Base-by-base conservation (phyloP, 73 alveolate genomes). In the Uronychia binucleata region DNA sequence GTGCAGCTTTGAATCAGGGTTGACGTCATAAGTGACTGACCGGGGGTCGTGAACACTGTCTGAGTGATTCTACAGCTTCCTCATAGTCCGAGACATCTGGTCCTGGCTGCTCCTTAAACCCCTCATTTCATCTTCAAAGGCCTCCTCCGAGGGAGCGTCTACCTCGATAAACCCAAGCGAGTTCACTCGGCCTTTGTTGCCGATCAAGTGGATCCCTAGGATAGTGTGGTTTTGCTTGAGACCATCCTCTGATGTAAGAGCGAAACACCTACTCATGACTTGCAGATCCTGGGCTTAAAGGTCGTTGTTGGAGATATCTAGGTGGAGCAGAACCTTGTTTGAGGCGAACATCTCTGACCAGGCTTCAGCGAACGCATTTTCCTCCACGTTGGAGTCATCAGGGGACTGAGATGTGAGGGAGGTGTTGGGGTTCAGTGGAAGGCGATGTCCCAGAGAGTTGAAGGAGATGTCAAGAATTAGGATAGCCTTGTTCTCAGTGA, bases 231-330 rank as follows among this genome's bases (percentile, higher is more conserved):
- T 93, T 79, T 93, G 77, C 29, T 80, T 85, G 35, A 92, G 46
- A 28, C 97, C 97, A 25, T 92, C 90, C 26, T 94, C 91, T 80
- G 90, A 90, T 28, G 85, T 74, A 94, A 67, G 46, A 90, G 92
- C 1, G 84, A 76, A 58, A 30, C n/a, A 59, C 77, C 86, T 59
- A 0, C 87, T 59, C 74, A 92, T 79, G 29, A 78, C 30, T 30
- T 89, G 88, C n/a, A 85, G 1, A 58, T 92, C 95, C 30, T 35
- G 77, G 19, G 80, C 32, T 29, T 82, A 77, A 34, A 92, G 81
- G 28, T 77, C 80, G 75, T 91, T 89, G 28, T 83, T 81, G n/a
- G 92, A 67, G 0, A 92, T 29, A 79, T 92, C 97, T 25, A 92
- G 31, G 58, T 92, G 97, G 34, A 89, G 77, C 19, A 92, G 60